Conservation (phyloP, 345 rosid genomes). For the Psidium guajava region DNA sequence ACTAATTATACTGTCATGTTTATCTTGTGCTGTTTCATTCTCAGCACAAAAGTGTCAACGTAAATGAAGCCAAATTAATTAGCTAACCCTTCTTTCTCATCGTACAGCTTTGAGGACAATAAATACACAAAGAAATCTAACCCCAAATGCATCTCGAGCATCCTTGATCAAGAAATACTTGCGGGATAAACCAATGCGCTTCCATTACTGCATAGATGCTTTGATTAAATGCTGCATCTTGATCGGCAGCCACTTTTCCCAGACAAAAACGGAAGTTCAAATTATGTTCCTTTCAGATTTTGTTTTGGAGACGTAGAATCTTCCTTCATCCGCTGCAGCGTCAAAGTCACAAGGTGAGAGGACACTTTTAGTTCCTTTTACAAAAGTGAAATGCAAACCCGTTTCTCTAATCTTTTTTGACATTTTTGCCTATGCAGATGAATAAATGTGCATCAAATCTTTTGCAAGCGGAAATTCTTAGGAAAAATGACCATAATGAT, state of each 20-base stretch:
- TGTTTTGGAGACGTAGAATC: too few relatives aligned
- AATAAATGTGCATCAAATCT: too few relatives aligned
- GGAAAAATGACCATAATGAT: too few relatives aligned
- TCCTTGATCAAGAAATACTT: constrained; percentile 39
- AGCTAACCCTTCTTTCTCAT: neutral
- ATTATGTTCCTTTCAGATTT: too few relatives aligned
- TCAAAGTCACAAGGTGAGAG: too few relatives aligned
- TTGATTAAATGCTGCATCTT: neutral
- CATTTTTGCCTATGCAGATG: too few relatives aligned
- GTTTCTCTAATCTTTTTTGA: too few relatives aligned
- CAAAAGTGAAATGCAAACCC: too few relatives aligned
- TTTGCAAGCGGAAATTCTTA: too few relatives aligned
- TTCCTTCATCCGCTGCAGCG: too few relatives aligned
- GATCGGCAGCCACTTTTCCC: neutral
- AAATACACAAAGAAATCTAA: constrained; percentile 61
- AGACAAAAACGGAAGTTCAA: neutral
- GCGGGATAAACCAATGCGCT: constrained; percentile 9
- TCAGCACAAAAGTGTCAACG: neutral
- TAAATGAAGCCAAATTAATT: neutral
- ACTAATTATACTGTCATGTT: too few relatives aligned
- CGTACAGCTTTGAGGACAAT: constrained; percentile 66
- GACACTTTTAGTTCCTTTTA: too few relatives aligned
- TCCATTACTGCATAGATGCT: neutral
- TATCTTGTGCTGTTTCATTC: neutral
- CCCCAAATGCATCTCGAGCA: constrained; percentile 33